Base-by-base conservation (phyloP, 352 stramenopile species). In the Globisporangium iwayamae region DNA sequence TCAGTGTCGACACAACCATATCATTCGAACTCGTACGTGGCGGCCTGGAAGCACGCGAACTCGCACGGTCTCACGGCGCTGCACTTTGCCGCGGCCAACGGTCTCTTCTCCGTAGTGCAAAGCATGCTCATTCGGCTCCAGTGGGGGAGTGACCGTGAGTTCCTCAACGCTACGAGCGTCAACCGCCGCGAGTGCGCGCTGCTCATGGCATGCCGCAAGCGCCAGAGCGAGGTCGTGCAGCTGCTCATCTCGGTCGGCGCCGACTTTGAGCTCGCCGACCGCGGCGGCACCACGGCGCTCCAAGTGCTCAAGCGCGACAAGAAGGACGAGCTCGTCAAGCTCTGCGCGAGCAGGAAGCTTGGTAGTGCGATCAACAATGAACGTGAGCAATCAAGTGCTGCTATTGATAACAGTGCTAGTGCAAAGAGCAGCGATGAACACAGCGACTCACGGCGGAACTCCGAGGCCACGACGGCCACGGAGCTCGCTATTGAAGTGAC, bases 161-260 rank as follows among this genome's bases (percentile, higher is more conserved):
- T 82, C 63, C 14, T 87, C 9, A 78, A 90, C 18, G 76, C 82
- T 2, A 74, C 73, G 18, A 81, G 73, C 58, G 69, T 69, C 0
- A 75, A 65, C 10, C 75, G 79, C 39, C 70, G 74, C 18, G 84
- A 93, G 63, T 84, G 64, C 16, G 78, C 84, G 20, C 60, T 93
- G 41, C 66, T 91, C n/a, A 72, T 91, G 55, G 80, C 82, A 25
- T 78, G 75, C 62, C 76, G 81, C 3, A 91, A 90, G 71, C 72
- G 76, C 38, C 77, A 82, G 39, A 54, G 74, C 30, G 67, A 85
- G 39, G 65, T 85, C 6, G 77, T 67, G 7, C 66, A 67, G 32
- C 51, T 86, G 46, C 63, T 90, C 2, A 47, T 89, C 4, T 60
- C 70, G 50, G 67, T 68, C 4, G 79, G 76, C 10, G 81, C 77